Conservation (phyloP, 1,284 basidiomycete genomes). For the Irpex sp. region DNA sequence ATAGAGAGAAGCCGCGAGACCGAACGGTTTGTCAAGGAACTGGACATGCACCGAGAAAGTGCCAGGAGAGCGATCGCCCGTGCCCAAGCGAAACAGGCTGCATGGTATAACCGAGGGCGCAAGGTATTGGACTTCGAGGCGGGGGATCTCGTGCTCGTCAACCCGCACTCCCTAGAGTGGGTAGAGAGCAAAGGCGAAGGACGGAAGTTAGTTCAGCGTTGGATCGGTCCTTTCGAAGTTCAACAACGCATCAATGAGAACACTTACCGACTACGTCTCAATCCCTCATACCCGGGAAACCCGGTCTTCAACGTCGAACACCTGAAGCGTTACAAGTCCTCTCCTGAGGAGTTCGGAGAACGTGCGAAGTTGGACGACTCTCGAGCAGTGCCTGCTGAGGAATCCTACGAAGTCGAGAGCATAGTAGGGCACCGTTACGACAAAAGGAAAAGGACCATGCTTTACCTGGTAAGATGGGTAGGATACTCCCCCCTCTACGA, state of each 20-base stretch:
- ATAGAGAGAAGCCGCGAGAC: background rate
- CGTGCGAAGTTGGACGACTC: background rate
- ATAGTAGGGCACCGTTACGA: conserved; percentile 14
- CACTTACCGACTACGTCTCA: conserved; percentile 26
- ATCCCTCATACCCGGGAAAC: conserved; percentile 23
- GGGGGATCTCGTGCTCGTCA: conserved; percentile 28
- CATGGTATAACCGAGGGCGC: conserved; percentile 7
- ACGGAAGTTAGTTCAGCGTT: conserved; percentile 26
- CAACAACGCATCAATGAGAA: conserved; percentile 23
- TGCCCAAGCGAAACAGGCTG: conserved; percentile 13
- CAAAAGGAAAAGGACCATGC: background rate
- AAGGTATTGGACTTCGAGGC: conserved; percentile 16
- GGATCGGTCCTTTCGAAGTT: too few relatives aligned
- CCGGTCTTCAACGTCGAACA: conserved; percentile 30
- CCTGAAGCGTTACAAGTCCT: too few relatives aligned
- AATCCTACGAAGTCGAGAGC: too few relatives aligned
- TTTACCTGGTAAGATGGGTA: conserved; percentile 19
- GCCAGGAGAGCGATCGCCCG: conserved; percentile 15
- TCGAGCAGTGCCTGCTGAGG: conserved; percentile 20
- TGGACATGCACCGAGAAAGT: conserved; percentile 9
- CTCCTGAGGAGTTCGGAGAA: conserved; percentile 7
- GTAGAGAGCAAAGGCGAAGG: conserved; percentile 25
- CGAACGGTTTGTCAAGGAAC: background rate
- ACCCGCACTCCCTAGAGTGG: conserved; percentile 27
- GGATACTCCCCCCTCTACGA: conserved; percentile 22